phyloP scores from a whole-genome alignment of 2,329 filamentous ascomycete genomes.

The Amauroascus niger region DNA sequence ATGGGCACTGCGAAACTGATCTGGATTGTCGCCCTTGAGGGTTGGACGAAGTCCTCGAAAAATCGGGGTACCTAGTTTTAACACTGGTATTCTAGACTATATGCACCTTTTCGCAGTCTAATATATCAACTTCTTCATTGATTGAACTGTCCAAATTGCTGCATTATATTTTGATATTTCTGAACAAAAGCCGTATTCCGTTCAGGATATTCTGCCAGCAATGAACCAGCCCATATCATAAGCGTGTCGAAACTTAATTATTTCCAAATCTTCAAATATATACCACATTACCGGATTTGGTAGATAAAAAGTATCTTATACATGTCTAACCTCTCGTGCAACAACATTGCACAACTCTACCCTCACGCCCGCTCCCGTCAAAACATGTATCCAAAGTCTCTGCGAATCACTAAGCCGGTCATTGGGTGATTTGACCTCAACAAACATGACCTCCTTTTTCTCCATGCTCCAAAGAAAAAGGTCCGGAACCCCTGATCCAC shows the following conservation, averaged over 20 bases:
- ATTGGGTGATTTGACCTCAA: slow-evolving; percentile 73
- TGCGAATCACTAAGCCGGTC: slow-evolving; percentile 94
- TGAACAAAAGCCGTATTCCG: too few relatives aligned
- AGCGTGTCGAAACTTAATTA: too few relatives aligned
- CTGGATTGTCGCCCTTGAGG: neutral
- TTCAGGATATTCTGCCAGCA: too few relatives aligned
- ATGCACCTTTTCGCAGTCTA: neutral
- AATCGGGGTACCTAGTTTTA: neutral
- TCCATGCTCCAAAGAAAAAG: slow-evolving; percentile 71
- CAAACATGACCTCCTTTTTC: slow-evolving; percentile 60
- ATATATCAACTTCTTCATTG: neutral
- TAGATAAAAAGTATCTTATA: neutral
- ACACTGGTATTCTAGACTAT: neutral
- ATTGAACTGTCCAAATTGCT: neutral
- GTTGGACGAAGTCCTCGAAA: neutral
- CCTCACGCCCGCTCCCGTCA: slow-evolving; percentile 70
- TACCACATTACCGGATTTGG: too few relatives aligned
- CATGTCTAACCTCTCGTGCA: slow-evolving; percentile 44
- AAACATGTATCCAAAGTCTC: slow-evolving; percentile 89
- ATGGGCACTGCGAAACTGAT: neutral
- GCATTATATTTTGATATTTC: neutral
- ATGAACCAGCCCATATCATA: too few relatives aligned
- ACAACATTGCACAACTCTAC: slow-evolving; percentile 70
- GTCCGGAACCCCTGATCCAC: slow-evolving; percentile 84
- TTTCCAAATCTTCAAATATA: too few relatives aligned